Evolutionary conservation across 2,329 filamentous ascomycete species (phyloP), one percentile per base, ranked within the genome.

Genomic region (Stagonosporopsis vannaccii): DNA sequence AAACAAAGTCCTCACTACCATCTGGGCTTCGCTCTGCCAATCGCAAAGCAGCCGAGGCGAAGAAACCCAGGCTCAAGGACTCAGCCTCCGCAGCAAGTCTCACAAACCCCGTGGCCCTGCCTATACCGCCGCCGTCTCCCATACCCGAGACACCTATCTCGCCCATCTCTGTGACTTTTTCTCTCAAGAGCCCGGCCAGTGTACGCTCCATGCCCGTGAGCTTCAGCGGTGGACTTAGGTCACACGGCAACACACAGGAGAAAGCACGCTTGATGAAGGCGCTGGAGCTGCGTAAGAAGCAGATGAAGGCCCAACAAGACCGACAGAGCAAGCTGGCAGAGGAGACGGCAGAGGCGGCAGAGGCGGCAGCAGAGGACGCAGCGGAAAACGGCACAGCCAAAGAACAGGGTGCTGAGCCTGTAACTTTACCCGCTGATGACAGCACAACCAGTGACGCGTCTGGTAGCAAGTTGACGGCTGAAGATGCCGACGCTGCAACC

Each of bases 241-340:
- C 75, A 67, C 81, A 74, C 11, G 78, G 80, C n/a, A 89, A 96
- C 68, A 92, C 91, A 1, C 91, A 91, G 0, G 95, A 99, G 75
- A 98, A 96, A 79, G 87, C 91, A 58, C 85, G 95, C 51, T 81
- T 99, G 60, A 93, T 97, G 91, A 97, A 96, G 79, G 95, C 95
- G 7, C 84, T 97, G 78, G 90, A 97, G 75, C 77, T 97, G 65
- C 85, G 94, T 48, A 95, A 96, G 76, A 92, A 90, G 77, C 92
- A 92, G 75, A 87, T 88, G 70, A 76, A 75, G 46, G 71, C 68
- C 20, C 62, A 72, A 57, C 67, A 75, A 53, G 65, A 68, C 62
- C 68, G 72, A 58, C 54, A 75, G 53, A 63, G 59, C 35, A 66
- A 59, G 32, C 48, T 65, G 55, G 56, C 54, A 36, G 59, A 59